Evolutionary conservation across 169 alveolate genomes (phyloP), one percentile per base, ranked within the genome.

Genomic region (Theileria annulata): DNA sequence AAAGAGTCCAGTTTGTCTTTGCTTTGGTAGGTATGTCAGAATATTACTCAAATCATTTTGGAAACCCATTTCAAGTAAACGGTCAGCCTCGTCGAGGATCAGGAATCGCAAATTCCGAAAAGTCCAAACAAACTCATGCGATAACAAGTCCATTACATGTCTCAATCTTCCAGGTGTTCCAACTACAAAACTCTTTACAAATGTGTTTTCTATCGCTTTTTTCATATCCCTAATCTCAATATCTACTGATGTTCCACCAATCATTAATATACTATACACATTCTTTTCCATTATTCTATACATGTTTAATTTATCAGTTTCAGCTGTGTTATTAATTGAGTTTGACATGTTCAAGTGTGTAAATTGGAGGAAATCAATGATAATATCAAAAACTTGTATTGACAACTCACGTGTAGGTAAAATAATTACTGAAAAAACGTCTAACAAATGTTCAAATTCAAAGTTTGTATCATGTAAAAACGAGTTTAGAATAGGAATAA

Each of bases 361-460:
- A n/a, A 59, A 30, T 59, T 28, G 3, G 3, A 35, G 48, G 0
- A 83, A 64, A 19, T 67, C 82, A 0, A 9, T 13, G 15, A 73
- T 69, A 23, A 82, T 79, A 23, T 76, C 62, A 37, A 56, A 58
- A 25, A 73, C 79, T 87, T 97, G 98, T 27, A 94, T 92, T 12
- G 99, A 99, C 42, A 98, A 91, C 87, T 98, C 99, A 49, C 99
- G 94, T 0, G 99, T 98, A 4, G 99, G 99, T 13, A 98, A 95
- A 28, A 98, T 78, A 42, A 98, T 94, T 12, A 95, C 79, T 0
- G 96, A 87, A 48, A 81, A 85, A 6, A 93, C 87, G 27, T 81
- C 68, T 67, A 83, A 77, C 71, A 72, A 68, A 75, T 77, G 75
- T 67, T 70, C 49, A 3, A 56, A 47, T 6, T 67, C 31, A n/a